Evolutionary conservation across 2,329 filamentous ascomycete species (phyloP), one percentile per base, ranked within the genome.

Genomic region (Annulohypoxylon truncatum): DNA sequence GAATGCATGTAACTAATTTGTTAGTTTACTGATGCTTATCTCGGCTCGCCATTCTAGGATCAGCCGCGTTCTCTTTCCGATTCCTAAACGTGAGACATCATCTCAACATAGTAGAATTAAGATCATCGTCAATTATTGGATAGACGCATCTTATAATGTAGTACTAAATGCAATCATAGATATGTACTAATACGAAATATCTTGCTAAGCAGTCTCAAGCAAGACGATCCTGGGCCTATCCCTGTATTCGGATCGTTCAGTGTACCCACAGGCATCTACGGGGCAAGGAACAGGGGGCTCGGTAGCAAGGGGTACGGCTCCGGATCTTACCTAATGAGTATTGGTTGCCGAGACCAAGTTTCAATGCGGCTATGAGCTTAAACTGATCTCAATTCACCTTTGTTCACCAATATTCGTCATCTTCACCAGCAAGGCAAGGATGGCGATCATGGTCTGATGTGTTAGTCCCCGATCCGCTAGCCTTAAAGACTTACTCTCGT

Each of bases 291-390:
- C 51, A 60, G 35, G 47, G 47, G 55, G 20, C 55, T 47, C 10
- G 20, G 18, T 33, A 26, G n/a, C 33, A 40, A 60, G 47, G 63
- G 59, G 54, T 50, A 28, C 15, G 48, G n/a, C 20, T 29, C n/a
- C 38, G 29, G 47, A 51, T 60, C 50, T 51, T 61, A 44, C 46
- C 54, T 38, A 52, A 56, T 48, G 22, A 33, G 58, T 55, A 65
- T 15, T 61, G 58, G 58, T 48, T 54, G 59, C 54, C 57, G 28
- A 60, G 31, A 4, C 18, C 29, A 44, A 60, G 18, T 40, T 58
- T 35, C 18, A 20, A 57, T 64, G 60, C 67, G 67, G 67, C 64
- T 67, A 40, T 59, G 67, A 69, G 67, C 67, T 69, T 69, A 69
- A 67, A 69, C 67, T 52, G 53, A 67, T 67, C 60, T 67, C 64